Evolutionary conservation across 495 filamentous ascomycete genomes (phyloP), one percentile per base, ranked within the genome.

Genomic region (Penicillium verhagenii): DNA sequence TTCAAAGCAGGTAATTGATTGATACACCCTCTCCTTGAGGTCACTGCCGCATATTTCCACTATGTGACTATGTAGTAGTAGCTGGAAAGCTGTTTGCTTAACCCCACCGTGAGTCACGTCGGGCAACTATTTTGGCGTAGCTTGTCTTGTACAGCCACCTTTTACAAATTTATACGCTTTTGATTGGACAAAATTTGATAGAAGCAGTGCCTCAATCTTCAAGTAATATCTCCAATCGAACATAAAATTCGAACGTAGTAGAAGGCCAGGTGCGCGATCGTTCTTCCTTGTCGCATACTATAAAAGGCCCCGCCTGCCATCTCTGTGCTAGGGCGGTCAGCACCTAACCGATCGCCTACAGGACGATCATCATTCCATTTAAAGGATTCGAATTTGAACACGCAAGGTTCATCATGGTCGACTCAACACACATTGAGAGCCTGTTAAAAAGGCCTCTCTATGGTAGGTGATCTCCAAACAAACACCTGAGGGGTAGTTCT

Each of bases 381-480:
- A 50, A 25, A 19, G 13, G 42, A 53, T 50, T 50, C 33, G 24
- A 33, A 44, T 52, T 58, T 38, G 18, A 35, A 52, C 40, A 28
- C 25, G 19, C 31, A 13, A n/a, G n/a, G n/a, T 8, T 39, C 49
- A 56, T 24, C 54, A 68, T 68, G 63, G 60, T 37, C 21, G 60
- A 64, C 21, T 52, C 58, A 16, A 47, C 43, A 44, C 54, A 47
- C 18, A 42, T 66, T 23, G 79, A 86, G 46, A 80, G 85, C 28
- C 64, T 87, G 24, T 63, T 88, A 28, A 84, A 80, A 64, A 76
- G 79, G 45, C 83, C 86, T 26, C 65, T 90, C 4, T 89, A 90
- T 70, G 79, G 87, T 57, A 49, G 0, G 47, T 26, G 14, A 33
- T 18, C 19, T 8, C n/a, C 16, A 9, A n/a, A 13, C n/a, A n/a